These are phyloP conservation scores for Termitomyces sp. DNA, from an alignment of 768 basidiomycete genomes.

Conservation along the genomic window DNA sequence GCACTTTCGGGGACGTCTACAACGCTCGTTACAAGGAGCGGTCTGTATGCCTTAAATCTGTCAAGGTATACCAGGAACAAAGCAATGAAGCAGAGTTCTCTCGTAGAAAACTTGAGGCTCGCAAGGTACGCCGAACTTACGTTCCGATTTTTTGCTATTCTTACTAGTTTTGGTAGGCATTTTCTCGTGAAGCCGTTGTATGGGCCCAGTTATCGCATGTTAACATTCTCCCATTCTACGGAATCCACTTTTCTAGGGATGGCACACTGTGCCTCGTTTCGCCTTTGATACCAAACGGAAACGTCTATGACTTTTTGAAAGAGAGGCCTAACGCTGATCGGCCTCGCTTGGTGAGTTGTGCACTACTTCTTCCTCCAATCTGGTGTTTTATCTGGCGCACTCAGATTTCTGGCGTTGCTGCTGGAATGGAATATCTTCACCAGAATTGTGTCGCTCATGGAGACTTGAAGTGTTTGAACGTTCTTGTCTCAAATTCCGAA, in stretches of 20 bases:
- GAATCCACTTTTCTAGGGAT: constrained; percentile 18
- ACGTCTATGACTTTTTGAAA: constrained; percentile 22
- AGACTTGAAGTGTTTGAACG: constrained; percentile 44
- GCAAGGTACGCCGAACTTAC: constrained; percentile 15
- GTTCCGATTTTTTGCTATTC: not conserved
- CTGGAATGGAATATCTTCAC: constrained; percentile 31
- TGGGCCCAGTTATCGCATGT: no score
- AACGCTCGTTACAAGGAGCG: no score
- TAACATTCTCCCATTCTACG: not conserved
- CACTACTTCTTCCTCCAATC: constrained; percentile 8
- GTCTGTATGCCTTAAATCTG: constrained; percentile 19
- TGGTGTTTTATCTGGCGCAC: constrained; percentile 1
- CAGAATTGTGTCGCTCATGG: constrained; percentile 35
- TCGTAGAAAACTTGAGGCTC: constrained; percentile 12
- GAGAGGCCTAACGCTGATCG: constrained; percentile 15
- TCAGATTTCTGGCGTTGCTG: constrained; percentile 27
- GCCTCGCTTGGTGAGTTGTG: not conserved
- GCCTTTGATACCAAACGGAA: constrained; percentile 34
- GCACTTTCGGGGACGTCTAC: constrained; percentile 25
- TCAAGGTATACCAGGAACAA: not conserved
- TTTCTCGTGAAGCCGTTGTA: no score
- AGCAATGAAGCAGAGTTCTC: not conserved
- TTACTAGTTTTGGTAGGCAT: no score
- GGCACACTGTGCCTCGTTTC: constrained; percentile 31
- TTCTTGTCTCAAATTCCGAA: constrained; percentile 35